Percentiles rank a stretch among this genome's conserved stretches.
phyloP scores from a whole-genome alignment of 2,329 filamentous ascomycete species.

The Dothideomycetes sp. region DNA sequence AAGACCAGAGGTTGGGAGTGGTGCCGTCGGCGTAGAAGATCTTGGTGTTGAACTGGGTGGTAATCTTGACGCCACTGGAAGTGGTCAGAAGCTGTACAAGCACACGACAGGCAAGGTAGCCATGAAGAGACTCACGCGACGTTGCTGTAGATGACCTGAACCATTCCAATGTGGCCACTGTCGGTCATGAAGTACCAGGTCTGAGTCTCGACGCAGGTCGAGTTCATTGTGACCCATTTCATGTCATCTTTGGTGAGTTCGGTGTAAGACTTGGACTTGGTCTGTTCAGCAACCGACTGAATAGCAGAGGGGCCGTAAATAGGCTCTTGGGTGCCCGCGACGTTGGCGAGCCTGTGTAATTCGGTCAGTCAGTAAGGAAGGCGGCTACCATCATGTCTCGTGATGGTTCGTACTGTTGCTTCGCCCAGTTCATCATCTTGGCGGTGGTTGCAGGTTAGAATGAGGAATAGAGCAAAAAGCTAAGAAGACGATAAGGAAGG shows the following conservation, averaged over 20 bases:
- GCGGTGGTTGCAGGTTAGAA: slow-evolving; percentile 6
- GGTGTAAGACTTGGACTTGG: slow-evolving; percentile 68
- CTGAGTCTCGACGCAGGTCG: slow-evolving; percentile 88
- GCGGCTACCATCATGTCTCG: slow-evolving; percentile 8
- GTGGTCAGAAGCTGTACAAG: slow-evolving; percentile 18
- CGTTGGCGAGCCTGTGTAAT: slow-evolving; percentile 51
- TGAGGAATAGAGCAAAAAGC: no score
- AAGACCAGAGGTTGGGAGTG: slow-evolving; percentile 72
- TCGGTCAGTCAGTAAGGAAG: slow-evolving; percentile 12
- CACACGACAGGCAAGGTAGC: slow-evolving; percentile 4
- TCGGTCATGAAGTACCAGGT: slow-evolving; percentile 85
- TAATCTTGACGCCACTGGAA: slow-evolving; percentile 74
- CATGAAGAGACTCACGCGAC: slow-evolving; percentile 63
- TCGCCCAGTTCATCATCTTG: slow-evolving; percentile 88
- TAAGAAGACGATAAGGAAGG: no score
- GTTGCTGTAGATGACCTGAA: slow-evolving; percentile 96
- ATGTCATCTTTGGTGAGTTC: slow-evolving; percentile 69
- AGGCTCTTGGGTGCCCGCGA: slow-evolving; percentile 92
- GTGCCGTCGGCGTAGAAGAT: slow-evolving; percentile 65
- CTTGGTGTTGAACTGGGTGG: slow-evolving; percentile 89
- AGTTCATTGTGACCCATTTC: slow-evolving; percentile 72
- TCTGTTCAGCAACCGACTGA: slow-evolving; percentile 73
- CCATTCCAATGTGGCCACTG: slow-evolving; percentile 64
- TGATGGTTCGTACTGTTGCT: slow-evolving; percentile 66
- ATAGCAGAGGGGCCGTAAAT: slow-evolving; percentile 88